Base-by-base conservation (phyloP, 23 red algal genomes). In the Gracilariopsis chorda region DNA sequence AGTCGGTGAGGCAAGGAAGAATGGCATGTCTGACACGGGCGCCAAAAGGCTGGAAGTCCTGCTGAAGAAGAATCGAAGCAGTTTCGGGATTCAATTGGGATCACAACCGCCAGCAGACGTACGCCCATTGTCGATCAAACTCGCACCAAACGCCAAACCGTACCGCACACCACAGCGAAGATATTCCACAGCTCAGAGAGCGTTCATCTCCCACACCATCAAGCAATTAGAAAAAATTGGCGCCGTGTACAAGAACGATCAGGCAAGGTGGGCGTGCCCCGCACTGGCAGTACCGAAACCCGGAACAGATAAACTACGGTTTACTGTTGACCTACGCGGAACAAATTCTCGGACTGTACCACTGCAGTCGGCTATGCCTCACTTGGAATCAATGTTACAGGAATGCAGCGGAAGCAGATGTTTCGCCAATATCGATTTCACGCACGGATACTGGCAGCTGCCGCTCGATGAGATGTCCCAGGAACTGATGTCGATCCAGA, bases 361-460 rank as follows among this genome's bases (percentile, higher is more conserved):
- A 23, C 36, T 74, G 21, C 33, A n/a, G 23, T 74, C 75, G 37
- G 75, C 75, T 25, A 80, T 80, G 75, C 43, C 0, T 34, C 0
- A 55, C 45, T 14, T 80, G 20, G 75, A 80, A 55, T 49, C 37
- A 17, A 28, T 57, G 24, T 21, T 80, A 9, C 75, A 80, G 49
- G 0, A 24, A 34, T 24, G 21, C 14, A 19, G 19, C 23, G 75
- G 75, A 19, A 55, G 75, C 46, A 48, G 25, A 53, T 0, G 9
- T n/a, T 80, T 51, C 36, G 75, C 43, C 12, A 55, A 80, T 24
- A 80, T 80, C 19, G 75, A 80, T 53, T 29, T 56, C 23, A 0
- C 37, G 12, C 75, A 80, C 43, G 75, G 10, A 23, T 80, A 80
- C 75, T 80, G 75, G 75, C 75, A 80, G 36, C 17, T 80, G 10